phyloP scores from a whole-genome alignment of 176 grass and related monocot genomes.

The Phoenix roebelenii region DNA sequence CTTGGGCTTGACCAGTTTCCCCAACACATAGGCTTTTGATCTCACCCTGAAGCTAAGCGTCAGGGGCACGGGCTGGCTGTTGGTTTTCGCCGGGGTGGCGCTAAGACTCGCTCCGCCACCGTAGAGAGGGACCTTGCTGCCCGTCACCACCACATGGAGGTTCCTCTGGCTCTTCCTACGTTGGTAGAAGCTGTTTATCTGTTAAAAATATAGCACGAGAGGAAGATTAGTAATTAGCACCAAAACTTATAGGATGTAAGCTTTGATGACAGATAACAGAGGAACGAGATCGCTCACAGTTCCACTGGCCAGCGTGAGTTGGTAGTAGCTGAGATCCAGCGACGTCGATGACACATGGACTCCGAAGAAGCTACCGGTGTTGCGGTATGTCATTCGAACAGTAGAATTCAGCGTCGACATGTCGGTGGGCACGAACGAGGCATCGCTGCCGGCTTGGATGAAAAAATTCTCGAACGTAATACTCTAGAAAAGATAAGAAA shows the following conservation, averaged over 20 bases:
- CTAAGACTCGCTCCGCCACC: slow-evolving; percentile 63
- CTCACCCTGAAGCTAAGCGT: slow-evolving; percentile 47
- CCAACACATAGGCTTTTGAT: slow-evolving; percentile 72
- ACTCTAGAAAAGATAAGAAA: slow-evolving; percentile 27
- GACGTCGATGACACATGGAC: slow-evolving; percentile 66
- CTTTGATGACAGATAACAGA: too few relatives aligned
- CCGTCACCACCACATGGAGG: slow-evolving; percentile 37
- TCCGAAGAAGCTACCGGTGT: slow-evolving; percentile 88
- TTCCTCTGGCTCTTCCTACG: slow-evolving; percentile 67
- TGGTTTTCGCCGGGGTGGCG: slow-evolving; percentile 33
- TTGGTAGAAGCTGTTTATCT: slow-evolving; percentile 91
- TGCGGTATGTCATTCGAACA: slow-evolving; percentile 51
- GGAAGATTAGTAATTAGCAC: background rate
- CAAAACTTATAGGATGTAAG: background rate
- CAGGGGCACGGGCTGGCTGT: slow-evolving; percentile 33
- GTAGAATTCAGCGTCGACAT: slow-evolving; percentile 78
- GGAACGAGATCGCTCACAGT: slow-evolving; percentile 28
- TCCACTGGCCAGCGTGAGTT: slow-evolving; percentile 57
- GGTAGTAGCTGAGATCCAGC: slow-evolving; percentile 58
- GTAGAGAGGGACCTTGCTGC: slow-evolving; percentile 69
- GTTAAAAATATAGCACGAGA: background rate
- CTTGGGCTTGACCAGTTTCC: slow-evolving; percentile 71
- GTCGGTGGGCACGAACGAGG: slow-evolving; percentile 74
- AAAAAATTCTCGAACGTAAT: slow-evolving; percentile 76
- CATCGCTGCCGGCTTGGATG: slow-evolving; percentile 88